Percentiles rank a stretch among this genome's conserved stretches.
Conservation (phyloP, 2,329 filamentous ascomycete species). For the Dryadomyces quercus-mongolicae region DNA sequence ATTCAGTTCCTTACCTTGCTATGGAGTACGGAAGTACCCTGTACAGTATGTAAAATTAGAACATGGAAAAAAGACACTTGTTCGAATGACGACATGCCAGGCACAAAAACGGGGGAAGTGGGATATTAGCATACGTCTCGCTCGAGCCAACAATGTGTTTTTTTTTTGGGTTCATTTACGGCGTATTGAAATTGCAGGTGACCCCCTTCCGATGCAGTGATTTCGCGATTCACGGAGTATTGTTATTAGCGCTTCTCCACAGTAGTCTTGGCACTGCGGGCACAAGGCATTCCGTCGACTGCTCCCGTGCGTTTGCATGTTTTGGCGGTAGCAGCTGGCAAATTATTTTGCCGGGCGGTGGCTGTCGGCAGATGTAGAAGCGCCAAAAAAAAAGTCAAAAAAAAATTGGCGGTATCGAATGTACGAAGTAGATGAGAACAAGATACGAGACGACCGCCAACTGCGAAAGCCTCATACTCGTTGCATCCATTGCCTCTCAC, state of each 20-base stretch:
- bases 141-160: not conserved
- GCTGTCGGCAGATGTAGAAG: not conserved
- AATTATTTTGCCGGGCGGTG: not conserved
- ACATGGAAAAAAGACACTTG: not conserved
- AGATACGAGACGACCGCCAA: too few species aligned
- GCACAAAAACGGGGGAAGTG: too few species aligned
- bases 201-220: not conserved
- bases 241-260: slow-evolving; percentile 3
- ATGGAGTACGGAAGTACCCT: too few species aligned
- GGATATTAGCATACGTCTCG: too few species aligned
- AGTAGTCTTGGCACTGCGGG: not conserved
- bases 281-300: not conserved
- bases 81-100: not conserved
- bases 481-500: too few species aligned
- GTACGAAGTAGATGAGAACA: too few species aligned
- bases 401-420: not conserved
- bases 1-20: too few species aligned
- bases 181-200: not conserved
- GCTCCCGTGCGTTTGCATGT: not conserved
- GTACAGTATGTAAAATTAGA: not conserved
- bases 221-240: slow-evolving; percentile 3
- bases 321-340: not conserved
- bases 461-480: too few species aligned
- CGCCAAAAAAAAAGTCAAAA: not conserved
- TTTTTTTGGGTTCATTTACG: not conserved